These are phyloP conservation scores for Leishmania lainsoni DNA, from an alignment of 208 protist genomes.

Conservation along the genomic window DNA sequence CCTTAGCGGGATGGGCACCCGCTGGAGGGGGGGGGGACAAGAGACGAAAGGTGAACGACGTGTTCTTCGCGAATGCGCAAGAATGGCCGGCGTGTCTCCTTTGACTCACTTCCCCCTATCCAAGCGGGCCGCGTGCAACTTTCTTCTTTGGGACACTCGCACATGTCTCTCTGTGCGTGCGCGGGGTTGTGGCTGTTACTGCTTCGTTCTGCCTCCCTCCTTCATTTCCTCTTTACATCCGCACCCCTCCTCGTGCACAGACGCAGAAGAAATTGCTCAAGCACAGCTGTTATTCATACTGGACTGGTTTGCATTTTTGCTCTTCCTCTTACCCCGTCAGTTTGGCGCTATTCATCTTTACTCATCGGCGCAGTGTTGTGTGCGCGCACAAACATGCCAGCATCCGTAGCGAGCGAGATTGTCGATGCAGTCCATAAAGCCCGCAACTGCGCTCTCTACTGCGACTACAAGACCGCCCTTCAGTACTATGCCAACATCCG, in stretches of 20 bases:
- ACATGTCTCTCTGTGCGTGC: background rate
- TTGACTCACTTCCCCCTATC: background rate
- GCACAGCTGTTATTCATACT: background rate
- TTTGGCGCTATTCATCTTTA: background rate
- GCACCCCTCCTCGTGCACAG: background rate
- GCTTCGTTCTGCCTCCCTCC: background rate
- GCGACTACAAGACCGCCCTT: constrained; percentile 69
- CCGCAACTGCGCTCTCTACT: constrained; percentile 63
- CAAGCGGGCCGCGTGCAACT: background rate
- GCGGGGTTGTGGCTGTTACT: background rate
- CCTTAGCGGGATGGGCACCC: background rate
- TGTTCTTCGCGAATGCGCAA: background rate
- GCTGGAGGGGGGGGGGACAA: background rate
- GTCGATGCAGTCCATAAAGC: constrained; percentile 54
- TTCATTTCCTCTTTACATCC: background rate
- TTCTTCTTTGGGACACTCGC: background rate
- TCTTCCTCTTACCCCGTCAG: background rate
- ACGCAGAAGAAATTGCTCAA: background rate
- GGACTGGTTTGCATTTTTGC: background rate
- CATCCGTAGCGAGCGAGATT: constrained; percentile 34
- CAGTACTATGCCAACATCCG: constrained; percentile 57
- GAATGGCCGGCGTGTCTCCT: background rate
- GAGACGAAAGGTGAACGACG: background rate
- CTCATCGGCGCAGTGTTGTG: background rate
- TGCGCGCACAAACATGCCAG: background rate